Evolutionary conservation across 768 basidiomycete species (phyloP).

Genomic region (Cubamyces lactineus): DNA sequence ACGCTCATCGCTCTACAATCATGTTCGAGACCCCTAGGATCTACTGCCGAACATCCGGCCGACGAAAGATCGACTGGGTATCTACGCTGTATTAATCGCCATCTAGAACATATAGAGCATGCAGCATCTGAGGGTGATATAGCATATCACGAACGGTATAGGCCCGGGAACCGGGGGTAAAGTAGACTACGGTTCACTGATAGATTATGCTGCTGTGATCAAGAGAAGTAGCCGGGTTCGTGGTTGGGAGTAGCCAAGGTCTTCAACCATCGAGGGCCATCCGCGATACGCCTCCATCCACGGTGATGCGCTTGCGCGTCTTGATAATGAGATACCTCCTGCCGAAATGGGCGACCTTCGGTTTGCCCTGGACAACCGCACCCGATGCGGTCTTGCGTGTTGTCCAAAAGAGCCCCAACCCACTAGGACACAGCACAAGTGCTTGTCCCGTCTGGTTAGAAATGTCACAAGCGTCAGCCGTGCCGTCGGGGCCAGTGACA

Average conservation of each 20-base stretch:
- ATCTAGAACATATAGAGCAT: too few species aligned
- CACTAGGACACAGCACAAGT: slow-evolving; percentile 68
- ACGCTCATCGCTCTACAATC: too few species aligned
- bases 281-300: slow-evolving; percentile 25
- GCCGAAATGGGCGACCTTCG: slow-evolving; percentile 28
- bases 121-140: too few species aligned
- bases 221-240: neutral
- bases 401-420: slow-evolving; percentile 28
- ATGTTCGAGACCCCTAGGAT: too few species aligned
- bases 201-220: neutral
- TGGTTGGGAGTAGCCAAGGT: too few species aligned
- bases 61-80: too few species aligned
- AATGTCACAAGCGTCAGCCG: neutral
- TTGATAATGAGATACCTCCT: slow-evolving; percentile 22
- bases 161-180: too few species aligned
- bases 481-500: neutral
- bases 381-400: slow-evolving; percentile 5
- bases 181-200: too few species aligned
- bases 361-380: neutral
- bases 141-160: too few species aligned
- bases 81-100: too few species aligned
- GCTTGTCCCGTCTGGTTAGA: slow-evolving; percentile 66
- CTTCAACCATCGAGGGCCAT: slow-evolving; percentile 7
- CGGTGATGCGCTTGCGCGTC: slow-evolving; percentile 25
- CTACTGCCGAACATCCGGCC: too few species aligned